These are phyloP conservation scores for Carpinus fangiana DNA, from an alignment of 306 rosid species.

Conservation along the genomic window DNA sequence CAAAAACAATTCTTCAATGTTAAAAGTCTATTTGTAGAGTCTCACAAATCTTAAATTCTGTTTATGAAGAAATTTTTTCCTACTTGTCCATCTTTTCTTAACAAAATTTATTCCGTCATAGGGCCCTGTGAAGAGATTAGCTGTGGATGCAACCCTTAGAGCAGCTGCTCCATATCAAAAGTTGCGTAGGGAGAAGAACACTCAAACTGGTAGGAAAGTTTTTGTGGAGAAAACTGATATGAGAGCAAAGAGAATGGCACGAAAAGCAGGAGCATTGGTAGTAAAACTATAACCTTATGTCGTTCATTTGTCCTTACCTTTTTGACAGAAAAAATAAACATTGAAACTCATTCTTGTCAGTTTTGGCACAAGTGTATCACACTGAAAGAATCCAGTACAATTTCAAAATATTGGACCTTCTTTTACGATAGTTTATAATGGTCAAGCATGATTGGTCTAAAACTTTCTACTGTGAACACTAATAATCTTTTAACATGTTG, in stretches of 20 bases:
- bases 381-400: neutral
- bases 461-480: neutral
- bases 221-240: constrained; percentile 90
- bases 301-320: neutral
- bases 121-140: constrained; percentile 95
- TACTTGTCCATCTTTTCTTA: constrained; percentile 9
- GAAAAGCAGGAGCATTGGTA: constrained; percentile 99
- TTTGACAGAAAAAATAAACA: constrained; percentile 3
- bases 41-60: constrained; percentile 14
- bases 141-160: constrained; percentile 97
- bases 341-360: neutral
- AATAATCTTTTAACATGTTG: neutral
- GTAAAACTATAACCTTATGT: constrained; percentile 23
- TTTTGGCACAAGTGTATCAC: neutral
- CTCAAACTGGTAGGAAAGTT: constrained; percentile 75
- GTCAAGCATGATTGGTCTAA: neutral
- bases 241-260: constrained; percentile 99
- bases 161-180: constrained; percentile 98
- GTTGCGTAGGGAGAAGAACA: constrained; percentile 77
- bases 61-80: neutral
- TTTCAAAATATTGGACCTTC: neutral
- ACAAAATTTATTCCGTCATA: constrained; percentile 30
- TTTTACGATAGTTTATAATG: neutral
- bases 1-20: neutral
- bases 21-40: neutral